These are phyloP conservation scores for Penicillium cataractarum DNA, from an alignment of 495 filamentous ascomycete genomes.

Conservation along the genomic window DNA sequence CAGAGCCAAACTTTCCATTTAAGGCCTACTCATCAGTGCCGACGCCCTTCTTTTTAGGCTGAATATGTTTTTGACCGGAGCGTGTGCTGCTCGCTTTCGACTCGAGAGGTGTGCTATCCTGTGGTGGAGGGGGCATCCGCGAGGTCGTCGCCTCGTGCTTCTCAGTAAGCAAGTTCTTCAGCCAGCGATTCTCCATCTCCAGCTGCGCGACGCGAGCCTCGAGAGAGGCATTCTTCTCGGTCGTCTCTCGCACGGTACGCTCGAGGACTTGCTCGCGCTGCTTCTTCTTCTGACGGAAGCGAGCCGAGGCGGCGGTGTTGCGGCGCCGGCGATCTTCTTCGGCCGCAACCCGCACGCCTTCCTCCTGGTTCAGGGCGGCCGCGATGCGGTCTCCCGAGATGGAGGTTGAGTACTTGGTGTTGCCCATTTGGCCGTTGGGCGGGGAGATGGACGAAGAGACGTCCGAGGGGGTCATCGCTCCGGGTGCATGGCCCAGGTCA, in stretches of 20 bases:
- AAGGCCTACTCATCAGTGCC: conserved; percentile 42
- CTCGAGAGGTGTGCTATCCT: conserved; percentile 33
- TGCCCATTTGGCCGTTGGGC: conserved; percentile 50
- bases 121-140: conserved; percentile 36
- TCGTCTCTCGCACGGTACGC: conserved; percentile 85
- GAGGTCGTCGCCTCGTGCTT: conserved; percentile 64
- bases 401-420: conserved; percentile 51
- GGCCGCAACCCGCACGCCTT: conserved; percentile 70
- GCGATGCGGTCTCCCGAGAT: conserved; percentile 50
- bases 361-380: conserved; percentile 44
- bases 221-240: conserved; percentile 76
- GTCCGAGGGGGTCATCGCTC: conserved; percentile 49
- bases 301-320: conserved; percentile 92
- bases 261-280: conserved; percentile 94
- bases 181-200: conserved; percentile 96
- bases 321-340: conserved; percentile 97
- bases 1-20: conserved; percentile 25
- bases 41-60: conserved; percentile 54
- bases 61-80: conserved; percentile 48
- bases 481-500: conserved; percentile 44
- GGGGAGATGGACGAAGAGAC: conserved; percentile 53
- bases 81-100: conserved; percentile 28
- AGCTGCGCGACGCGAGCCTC: conserved; percentile 83
- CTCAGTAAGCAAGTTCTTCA: conserved; percentile 91
- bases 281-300: conserved; percentile 99